phyloP scores from a whole-genome alignment of 306 rosid genomes.

The Quercus dentata region DNA sequence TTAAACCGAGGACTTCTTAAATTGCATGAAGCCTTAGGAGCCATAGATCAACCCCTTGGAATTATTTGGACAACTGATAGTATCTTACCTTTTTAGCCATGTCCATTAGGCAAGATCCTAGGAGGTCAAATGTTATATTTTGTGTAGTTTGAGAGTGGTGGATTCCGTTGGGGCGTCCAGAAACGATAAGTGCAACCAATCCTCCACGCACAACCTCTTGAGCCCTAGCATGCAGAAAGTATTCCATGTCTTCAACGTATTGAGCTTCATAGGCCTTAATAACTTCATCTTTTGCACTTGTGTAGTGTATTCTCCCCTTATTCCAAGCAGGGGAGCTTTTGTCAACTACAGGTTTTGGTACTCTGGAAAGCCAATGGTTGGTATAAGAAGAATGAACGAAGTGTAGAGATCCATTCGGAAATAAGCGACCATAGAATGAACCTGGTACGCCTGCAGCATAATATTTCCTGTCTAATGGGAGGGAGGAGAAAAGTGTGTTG shows the following conservation, averaged over 20 bases:
- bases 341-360: constrained; percentile 14
- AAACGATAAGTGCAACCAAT: constrained; percentile 14
- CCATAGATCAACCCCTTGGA: too few species aligned
- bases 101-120: constrained; percentile 32
- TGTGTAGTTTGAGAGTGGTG: background rate
- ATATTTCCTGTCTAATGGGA: constrained; percentile 11
- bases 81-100: constrained; percentile 29
- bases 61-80: background rate
- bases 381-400: constrained; percentile 27
- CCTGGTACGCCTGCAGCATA: constrained; percentile 23
- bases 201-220: constrained; percentile 40
- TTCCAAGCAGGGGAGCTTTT: constrained; percentile 20
- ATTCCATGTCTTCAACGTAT: constrained; percentile 23
- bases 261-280: constrained; percentile 24
- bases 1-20: too few species aligned
- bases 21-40: too few species aligned
- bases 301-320: constrained; percentile 22
- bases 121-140: background rate
- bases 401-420: constrained; percentile 26
- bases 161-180: background rate
- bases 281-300: constrained; percentile 5
- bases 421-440: constrained; percentile 29
- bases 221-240: constrained; percentile 30
- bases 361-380: constrained; percentile 32
- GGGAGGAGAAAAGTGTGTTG: constrained; percentile 28